Base-by-base conservation (phyloP, 257 asterid genomes). In the Salvia splendens region DNA sequence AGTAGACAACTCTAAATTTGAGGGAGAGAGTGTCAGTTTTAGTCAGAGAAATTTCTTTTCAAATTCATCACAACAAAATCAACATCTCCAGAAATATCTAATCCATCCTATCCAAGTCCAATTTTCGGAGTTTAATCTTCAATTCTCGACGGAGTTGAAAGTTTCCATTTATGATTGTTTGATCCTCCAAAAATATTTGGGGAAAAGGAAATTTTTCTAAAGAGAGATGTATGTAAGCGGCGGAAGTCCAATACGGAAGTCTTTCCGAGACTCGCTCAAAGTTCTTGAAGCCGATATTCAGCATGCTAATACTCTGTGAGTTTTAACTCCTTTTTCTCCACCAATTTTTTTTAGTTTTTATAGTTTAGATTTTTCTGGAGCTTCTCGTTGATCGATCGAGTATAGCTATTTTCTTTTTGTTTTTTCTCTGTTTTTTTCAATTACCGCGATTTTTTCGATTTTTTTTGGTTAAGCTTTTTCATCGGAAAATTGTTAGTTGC, bases 241-340 rank as follows among this genome's bases (percentile, higher is more conserved):
- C 65, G 89, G 86, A 82, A 78, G 80, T 64, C 83, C 83, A 71
- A 77, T 82, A 83, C 77, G 94, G 59, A 88, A 85, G 77, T 84
- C 91, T 24, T 88, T 88, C 80, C 86, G 86, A 77, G 96, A 88
- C 66, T 88, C 96, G 74, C 85, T 88, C 61, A 88, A 88, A 77
- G 85, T 80, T 65, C 91, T 88, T 28, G 96, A 88, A 81, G 96
- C 96, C 57, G 96, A 88, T 84, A 82, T 88, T 84, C 96, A 88
- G 77, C 91, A 88, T 75, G 96, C 96, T 67, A 88, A 88, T 73
- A 88, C 96, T 66, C 79, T 88, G 96, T 88, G 16, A 68, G 85
- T 79, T 33, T 33, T 33, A 0, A 3, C 6, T 33, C 38, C 38
- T 33, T 5, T 33, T 5, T 33, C 38, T 53, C 5, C 15, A 35